phyloP scores from a whole-genome alignment of 139 green algal genomes.

The Chlamydomonas asymmetrica region DNA sequence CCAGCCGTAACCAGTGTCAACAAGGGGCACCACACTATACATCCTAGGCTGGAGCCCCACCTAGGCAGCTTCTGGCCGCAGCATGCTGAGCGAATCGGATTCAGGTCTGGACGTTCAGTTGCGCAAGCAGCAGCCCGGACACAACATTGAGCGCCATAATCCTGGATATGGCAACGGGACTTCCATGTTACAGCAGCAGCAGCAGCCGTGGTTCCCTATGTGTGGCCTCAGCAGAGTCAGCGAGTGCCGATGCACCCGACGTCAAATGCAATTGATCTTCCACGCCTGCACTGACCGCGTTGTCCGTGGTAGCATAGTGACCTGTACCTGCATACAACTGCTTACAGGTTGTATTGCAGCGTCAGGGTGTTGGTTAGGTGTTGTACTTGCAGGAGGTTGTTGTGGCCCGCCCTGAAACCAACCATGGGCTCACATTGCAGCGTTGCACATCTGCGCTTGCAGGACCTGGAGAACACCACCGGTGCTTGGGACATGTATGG shows the following conservation, averaged over 20 bases:
- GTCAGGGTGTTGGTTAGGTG: neutral
- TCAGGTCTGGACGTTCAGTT: slow-evolving; percentile 1
- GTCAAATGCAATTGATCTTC: neutral
- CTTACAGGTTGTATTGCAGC: neutral
- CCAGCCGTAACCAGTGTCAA: no score
- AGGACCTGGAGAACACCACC: slow-evolving; percentile 93
- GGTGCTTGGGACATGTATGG: slow-evolving; percentile 95
- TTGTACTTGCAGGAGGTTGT: neutral
- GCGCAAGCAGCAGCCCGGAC: neutral
- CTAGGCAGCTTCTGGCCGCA: no score
- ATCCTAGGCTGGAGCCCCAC: no score
- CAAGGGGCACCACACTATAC: no score
- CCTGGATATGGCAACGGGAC: no score
- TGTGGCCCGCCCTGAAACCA: neutral
- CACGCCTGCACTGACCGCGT: neutral
- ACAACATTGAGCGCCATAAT: neutral
- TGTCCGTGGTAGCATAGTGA: neutral
- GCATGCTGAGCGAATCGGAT: no score
- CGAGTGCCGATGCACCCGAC: neutral
- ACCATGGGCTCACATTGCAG: no score
- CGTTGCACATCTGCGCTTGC: neutral
- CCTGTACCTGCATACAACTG: neutral
- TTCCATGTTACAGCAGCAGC: neutral
- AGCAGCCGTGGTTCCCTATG: neutral
- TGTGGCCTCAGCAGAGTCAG: neutral